These are phyloP conservation scores for Smittium culicis DNA, from an alignment of 371 early-diverging fungal genomes.

Conservation along the genomic window DNA sequence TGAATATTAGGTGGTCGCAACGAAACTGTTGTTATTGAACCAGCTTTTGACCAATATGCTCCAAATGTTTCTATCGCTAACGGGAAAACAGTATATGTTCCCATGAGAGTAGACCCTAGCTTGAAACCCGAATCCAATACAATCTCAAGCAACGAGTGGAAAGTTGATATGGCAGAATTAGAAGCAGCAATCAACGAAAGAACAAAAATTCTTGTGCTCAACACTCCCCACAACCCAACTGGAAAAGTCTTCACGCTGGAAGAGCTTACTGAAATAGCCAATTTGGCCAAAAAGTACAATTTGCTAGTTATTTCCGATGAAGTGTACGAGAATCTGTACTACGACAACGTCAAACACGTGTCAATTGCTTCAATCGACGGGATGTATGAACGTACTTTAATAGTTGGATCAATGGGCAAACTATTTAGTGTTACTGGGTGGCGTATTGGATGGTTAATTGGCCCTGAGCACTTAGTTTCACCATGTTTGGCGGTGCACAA, in stretches of 20 bases:
- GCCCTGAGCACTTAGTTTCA: slow-evolving; percentile 56
- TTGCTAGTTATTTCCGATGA: slow-evolving; percentile 84
- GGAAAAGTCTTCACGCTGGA: slow-evolving; percentile 70
- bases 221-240: slow-evolving; percentile 93
- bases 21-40: slow-evolving; percentile 85
- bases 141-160: slow-evolving; percentile 61
- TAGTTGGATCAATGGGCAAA: slow-evolving; percentile 88
- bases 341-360: slow-evolving; percentile 47
- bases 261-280: slow-evolving; percentile 66
- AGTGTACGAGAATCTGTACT: slow-evolving; percentile 87
- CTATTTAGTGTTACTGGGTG: slow-evolving; percentile 92
- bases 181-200: slow-evolving; percentile 55
- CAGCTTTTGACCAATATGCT: slow-evolving; percentile 89
- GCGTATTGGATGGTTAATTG: slow-evolving; percentile 92
- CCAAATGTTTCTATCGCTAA: slow-evolving; percentile 79
- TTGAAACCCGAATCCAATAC: slow-evolving; percentile 25
- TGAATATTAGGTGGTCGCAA: slow-evolving; percentile 60
- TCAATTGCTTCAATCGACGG: slow-evolving; percentile 68
- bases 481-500: slow-evolving; percentile 76
- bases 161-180: slow-evolving; percentile 67
- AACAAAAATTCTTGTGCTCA: slow-evolving; percentile 81
- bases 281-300: slow-evolving; percentile 64
- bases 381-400: slow-evolving; percentile 83
- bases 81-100: slow-evolving; percentile 72
- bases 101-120: slow-evolving; percentile 38